A percentile compares a stretch with the other conserved stretches of the same genome.
Conservation (phyloP, 306 rosid species). For the Cicer judaicum region DNA sequence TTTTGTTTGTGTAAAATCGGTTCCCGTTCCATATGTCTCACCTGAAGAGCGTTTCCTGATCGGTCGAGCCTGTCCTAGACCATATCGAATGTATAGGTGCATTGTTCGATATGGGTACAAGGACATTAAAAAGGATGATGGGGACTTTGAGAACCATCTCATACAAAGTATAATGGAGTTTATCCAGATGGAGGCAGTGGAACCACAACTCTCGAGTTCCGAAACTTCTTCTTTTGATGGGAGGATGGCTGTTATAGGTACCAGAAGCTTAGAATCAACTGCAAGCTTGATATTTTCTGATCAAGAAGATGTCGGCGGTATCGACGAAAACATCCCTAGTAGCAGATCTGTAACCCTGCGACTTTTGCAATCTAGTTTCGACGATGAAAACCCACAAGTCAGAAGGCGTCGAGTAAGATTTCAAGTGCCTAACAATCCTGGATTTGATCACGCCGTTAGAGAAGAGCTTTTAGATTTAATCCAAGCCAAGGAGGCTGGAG, state of each 20-base stretch:
- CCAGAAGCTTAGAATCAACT: conserved; percentile 58
- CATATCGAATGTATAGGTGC: conserved; percentile 84
- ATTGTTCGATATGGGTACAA: conserved; percentile 83
- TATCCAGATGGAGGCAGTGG: conserved; percentile 80
- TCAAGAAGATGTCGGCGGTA: conserved; percentile 50
- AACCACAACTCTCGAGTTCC: conserved; percentile 61
- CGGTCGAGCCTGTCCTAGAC: conserved; percentile 79
- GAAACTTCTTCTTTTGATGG: conserved; percentile 67
- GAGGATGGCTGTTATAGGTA: conserved; percentile 77
- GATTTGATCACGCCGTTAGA: conserved; percentile 60
- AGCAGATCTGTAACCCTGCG: conserved; percentile 60
- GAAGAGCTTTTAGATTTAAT: conserved; percentile 74
- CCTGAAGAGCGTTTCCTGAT: conserved; percentile 84
- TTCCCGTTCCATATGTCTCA: conserved; percentile 80
- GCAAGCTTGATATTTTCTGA: conserved; percentile 53
- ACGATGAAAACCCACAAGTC: conserved; percentile 64
- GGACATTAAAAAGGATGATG: conserved; percentile 73
- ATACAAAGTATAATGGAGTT: conserved; percentile 78
- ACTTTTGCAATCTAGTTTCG: conserved; percentile 60
- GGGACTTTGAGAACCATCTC: conserved; percentile 77
- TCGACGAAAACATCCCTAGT: conserved; percentile 55
- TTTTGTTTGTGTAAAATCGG: conserved; percentile 83
- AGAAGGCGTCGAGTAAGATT: conserved; percentile 71
- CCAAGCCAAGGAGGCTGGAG: conserved; percentile 81
- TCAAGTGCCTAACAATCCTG: conserved; percentile 57